Percentiles rank a stretch among this genome's conserved stretches.
These are phyloP conservation scores for fission yeast (Schizosaccharomyces pombe) DNA, from an alignment of 805 yeast species.

Conservation along the genomic window DNA sequence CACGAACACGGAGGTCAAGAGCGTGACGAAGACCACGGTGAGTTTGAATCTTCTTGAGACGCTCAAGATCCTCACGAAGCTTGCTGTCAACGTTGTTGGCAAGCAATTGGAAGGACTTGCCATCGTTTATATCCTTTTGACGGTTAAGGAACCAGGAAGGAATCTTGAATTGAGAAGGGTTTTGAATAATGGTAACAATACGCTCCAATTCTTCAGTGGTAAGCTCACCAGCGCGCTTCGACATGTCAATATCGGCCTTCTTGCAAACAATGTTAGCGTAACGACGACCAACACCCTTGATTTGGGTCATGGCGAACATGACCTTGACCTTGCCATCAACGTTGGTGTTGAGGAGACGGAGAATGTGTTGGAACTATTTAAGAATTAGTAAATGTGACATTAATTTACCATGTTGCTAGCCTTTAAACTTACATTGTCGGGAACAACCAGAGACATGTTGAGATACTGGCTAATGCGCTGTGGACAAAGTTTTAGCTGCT, in stretches of 20 bases:
- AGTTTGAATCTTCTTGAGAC: conserved; percentile 99
- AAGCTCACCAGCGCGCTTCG: conserved; percentile 99
- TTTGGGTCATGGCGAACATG: conserved; percentile 99
- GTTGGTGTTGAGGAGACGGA: conserved; percentile 99
- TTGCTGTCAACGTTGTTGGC: conserved; percentile 98
- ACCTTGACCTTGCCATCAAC: conserved; percentile 99
- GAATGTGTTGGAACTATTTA: conserved; percentile 81
- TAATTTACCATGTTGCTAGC: too few species aligned
- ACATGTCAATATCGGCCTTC: conserved; percentile 97
- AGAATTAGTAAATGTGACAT: not conserved
- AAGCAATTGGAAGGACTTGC: conserved; percentile 96
- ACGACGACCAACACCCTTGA: conserved; percentile 99
- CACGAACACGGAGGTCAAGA: conserved; percentile 99
- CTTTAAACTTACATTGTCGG: not conserved
- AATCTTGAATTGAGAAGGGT: conserved; percentile 97
- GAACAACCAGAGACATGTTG: not conserved
- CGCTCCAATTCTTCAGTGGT: conserved; percentile 99
- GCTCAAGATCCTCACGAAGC: conserved; percentile 98
- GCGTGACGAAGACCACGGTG: conserved; percentile 99
- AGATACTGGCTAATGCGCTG: conserved; percentile 1
- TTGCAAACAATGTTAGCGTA: conserved; percentile 99
- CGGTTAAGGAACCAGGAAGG: conserved; percentile 99
- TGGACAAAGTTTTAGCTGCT: not conserved
- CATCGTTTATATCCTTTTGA: conserved; percentile 95
- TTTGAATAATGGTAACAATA: conserved; percentile 98